These are phyloP conservation scores for Ustilago curta DNA, from an alignment of 1,284 basidiomycete species.

Conservation along the genomic window DNA sequence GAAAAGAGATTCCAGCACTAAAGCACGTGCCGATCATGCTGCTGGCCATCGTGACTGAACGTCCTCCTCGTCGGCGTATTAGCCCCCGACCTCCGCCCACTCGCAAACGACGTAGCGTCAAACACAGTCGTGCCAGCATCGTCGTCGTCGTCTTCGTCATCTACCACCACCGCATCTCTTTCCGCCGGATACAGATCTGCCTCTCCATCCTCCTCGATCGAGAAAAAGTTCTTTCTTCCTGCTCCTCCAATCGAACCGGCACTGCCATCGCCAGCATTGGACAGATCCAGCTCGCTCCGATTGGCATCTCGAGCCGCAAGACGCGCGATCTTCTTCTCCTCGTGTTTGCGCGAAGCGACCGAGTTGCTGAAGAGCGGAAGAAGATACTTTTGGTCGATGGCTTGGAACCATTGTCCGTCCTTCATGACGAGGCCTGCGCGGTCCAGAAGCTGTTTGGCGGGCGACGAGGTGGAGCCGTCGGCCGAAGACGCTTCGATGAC, in stretches of 20 bases:
- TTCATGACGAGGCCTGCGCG: constrained; percentile 69
- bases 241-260: background rate
- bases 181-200: constrained; percentile 35
- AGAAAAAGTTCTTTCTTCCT: constrained; percentile 39
- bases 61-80: constrained; percentile 47
- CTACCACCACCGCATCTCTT: constrained; percentile 47
- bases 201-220: constrained; percentile 34
- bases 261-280: constrained; percentile 1
- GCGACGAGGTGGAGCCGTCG: constrained; percentile 35
- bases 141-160: constrained; percentile 48
- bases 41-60: constrained; percentile 19
- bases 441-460: constrained; percentile 58
- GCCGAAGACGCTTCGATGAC: constrained; percentile 36
- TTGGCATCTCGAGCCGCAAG: constrained; percentile 39
- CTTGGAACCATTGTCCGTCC: constrained; percentile 91
- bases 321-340: constrained; percentile 57
- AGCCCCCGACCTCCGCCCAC: constrained; percentile 24
- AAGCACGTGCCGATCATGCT: constrained; percentile 1
- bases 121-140: constrained; percentile 20
- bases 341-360: constrained; percentile 70
- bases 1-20: background rate
- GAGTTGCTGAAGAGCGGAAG: constrained; percentile 91
- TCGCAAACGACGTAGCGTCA: constrained; percentile 41
- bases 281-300: constrained; percentile 24
- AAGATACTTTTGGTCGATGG: constrained; percentile 92